Evolutionary conservation across 176 grass and related monocot genomes (phyloP).

Genomic region (Avena sativa): DNA sequence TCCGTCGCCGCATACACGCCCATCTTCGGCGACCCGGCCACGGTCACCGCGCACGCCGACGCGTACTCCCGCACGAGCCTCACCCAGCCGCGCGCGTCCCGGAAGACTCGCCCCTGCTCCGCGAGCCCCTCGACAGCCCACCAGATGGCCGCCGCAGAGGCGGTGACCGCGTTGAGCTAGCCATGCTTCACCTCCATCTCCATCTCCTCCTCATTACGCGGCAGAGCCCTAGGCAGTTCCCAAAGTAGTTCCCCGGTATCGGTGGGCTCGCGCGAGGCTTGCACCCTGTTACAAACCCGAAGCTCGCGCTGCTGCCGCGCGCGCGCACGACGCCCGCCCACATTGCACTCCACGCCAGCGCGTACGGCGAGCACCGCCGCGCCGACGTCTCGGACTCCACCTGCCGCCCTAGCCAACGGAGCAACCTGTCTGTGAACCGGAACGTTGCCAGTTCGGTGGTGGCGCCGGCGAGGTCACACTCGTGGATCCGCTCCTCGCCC

Average conservation of each 20-base stretch:
- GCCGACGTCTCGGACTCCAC: conserved; percentile 33
- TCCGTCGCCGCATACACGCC: conserved; percentile 63
- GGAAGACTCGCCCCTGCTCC: conserved; percentile 24
- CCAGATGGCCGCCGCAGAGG: conserved; percentile 52
- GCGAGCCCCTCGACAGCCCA: conserved; percentile 54
- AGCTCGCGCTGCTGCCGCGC: background rate
- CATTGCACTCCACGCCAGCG: conserved; percentile 70
- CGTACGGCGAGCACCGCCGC: conserved; percentile 63
- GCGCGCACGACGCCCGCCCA: conserved; percentile 74
- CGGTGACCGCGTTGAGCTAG: conserved; percentile 21
- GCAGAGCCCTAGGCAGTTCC: conserved; percentile 80
- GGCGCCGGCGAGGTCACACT: conserved; percentile 25
- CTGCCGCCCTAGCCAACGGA: background rate
- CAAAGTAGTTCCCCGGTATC: conserved; percentile 67
- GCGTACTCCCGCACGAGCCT: conserved; percentile 49
- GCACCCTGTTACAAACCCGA: conserved; percentile 80
- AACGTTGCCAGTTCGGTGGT: conserved; percentile 40
- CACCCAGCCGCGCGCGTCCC: conserved; percentile 60
- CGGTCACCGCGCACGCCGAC: conserved; percentile 63
- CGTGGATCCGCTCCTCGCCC: background rate
- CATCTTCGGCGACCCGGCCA: conserved; percentile 77
- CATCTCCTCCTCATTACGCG: conserved; percentile 41
- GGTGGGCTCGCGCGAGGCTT: conserved; percentile 57
- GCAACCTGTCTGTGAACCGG: conserved; percentile 45
- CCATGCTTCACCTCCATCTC: too few species aligned